These are phyloP conservation scores for Hypsizygus marmoreus DNA, from an alignment of 768 basidiomycete species.

Conservation along the genomic window DNA sequence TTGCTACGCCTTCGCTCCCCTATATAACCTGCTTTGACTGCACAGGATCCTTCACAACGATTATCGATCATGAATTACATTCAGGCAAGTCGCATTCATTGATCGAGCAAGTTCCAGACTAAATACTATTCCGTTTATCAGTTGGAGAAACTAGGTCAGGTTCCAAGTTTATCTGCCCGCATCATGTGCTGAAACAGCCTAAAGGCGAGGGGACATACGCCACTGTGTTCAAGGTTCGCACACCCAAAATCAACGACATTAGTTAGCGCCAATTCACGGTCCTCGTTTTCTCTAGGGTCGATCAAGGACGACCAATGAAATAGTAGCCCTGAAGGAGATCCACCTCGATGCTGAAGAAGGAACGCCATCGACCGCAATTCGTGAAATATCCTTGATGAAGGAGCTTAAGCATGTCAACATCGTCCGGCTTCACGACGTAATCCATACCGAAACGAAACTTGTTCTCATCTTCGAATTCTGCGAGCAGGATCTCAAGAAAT, in stretches of 20 bases:
- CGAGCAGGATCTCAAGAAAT: conserved; percentile 98
- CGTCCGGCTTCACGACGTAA: conserved; percentile 96
- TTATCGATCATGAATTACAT: conserved; percentile 49
- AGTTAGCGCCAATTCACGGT: too few species aligned
- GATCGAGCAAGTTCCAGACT: too few species aligned
- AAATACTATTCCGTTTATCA: too few species aligned
- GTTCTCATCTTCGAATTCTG: conserved; percentile 98
- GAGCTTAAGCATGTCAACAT: conserved; percentile 99
- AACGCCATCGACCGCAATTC: conserved; percentile 96
- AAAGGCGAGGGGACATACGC: conserved; percentile 93
- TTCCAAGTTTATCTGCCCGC: not conserved
- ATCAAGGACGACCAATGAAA: conserved; percentile 96
- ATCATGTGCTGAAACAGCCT: conserved; percentile 46
- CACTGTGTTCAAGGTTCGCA: conserved; percentile 89
- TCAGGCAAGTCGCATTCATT: conserved; percentile 37
- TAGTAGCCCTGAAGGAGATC: conserved; percentile 98
- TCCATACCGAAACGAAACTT: conserved; percentile 97
- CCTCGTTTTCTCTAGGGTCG: conserved; percentile 67
- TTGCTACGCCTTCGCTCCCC: not conserved
- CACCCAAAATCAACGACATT: not conserved
- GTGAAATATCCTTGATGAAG: conserved; percentile 99
- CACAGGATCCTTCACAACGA: conserved; percentile 2
- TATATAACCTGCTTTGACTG: not conserved
- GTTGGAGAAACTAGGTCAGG: conserved; percentile 85
- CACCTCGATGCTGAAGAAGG: conserved; percentile 99